Percentiles rank a stretch among this genome's conserved stretches.
These are phyloP conservation scores for Axilococcus clingmanii DNA, from an alignment of 139 green algal species.

Conservation along the genomic window DNA sequence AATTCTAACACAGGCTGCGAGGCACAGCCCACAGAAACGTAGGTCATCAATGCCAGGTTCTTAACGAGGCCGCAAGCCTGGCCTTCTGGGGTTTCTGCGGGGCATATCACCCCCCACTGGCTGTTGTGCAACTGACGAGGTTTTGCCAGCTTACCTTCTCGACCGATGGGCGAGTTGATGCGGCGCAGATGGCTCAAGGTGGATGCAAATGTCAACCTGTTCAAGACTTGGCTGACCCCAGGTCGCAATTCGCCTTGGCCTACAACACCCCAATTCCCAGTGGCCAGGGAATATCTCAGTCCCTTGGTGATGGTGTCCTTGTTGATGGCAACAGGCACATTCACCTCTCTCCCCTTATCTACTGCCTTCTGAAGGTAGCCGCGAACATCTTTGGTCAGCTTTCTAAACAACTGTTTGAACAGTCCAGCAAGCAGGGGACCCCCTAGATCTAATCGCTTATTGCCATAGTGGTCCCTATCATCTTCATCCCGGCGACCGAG, in stretches of 20 bases:
- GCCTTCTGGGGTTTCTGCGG: conserved; percentile 92
- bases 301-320: conserved; percentile 85
- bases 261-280: conserved; percentile 94
- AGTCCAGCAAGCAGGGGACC: conserved; percentile 75
- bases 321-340: conserved; percentile 74
- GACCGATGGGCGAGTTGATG: conserved; percentile 95
- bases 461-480: conserved; percentile 96
- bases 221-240: conserved; percentile 90
- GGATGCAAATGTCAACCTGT: conserved; percentile 89
- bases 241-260: conserved; percentile 60
- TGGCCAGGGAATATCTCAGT: conserved; percentile 93
- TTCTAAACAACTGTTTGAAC: conserved; percentile 87
- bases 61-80: conserved; percentile 93
- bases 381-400: conserved; percentile 87
- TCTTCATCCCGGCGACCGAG: conserved; percentile 69
- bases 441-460: conserved; percentile 94
- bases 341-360: conserved; percentile 67
- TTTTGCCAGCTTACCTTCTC: conserved; percentile 89
- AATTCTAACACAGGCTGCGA: conserved; percentile 60
- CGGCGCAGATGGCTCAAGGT: conserved; percentile 92
- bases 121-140: conserved; percentile 96
- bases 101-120: conserved; percentile 98
- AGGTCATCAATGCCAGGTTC: conserved; percentile 96
- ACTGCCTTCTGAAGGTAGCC: conserved; percentile 52
- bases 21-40: conserved; percentile 69